Evolutionary conservation across 2,329 filamentous ascomycete genomes (phyloP).

Genomic region (Pseudogymnoascus pannorum): DNA sequence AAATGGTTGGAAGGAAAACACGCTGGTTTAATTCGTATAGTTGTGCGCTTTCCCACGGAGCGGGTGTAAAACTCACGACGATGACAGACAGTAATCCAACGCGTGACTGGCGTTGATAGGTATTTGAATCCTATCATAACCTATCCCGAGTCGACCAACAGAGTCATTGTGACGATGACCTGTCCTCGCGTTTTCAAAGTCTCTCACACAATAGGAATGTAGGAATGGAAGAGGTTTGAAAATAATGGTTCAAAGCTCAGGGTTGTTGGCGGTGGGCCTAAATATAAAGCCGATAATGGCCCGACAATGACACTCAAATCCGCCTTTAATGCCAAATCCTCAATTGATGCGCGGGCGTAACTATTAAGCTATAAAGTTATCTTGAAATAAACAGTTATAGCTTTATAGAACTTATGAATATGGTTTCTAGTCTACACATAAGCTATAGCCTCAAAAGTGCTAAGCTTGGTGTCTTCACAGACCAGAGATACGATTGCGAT

Average conservation of each 20-base stretch:
- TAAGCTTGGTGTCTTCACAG: no score
- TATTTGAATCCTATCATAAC: constrained; percentile 1
- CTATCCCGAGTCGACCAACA: background rate
- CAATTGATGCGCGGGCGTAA: background rate
- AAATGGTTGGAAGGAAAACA: background rate
- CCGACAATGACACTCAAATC: no score
- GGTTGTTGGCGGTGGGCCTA: background rate
- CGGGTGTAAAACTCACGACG: background rate
- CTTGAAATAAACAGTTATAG: background rate
- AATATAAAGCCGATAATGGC: background rate
- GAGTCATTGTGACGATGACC: background rate
- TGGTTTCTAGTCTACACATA: background rate
- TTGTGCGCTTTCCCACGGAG: background rate
- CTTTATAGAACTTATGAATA: background rate
- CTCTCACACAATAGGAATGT: background rate
- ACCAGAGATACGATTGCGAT: no score
- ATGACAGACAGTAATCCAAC: background rate
- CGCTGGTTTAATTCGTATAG: background rate
- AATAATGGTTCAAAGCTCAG: background rate
- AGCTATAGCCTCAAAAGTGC: background rate
- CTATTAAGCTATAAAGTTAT: background rate
- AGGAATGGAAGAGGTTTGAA: no score
- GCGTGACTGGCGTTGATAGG: constrained; percentile 16
- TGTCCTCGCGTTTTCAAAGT: background rate
- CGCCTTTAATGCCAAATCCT: background rate